These are phyloP conservation scores for Babesia divergens DNA, from an alignment of 169 alveolate genomes.

Conservation along the genomic window DNA sequence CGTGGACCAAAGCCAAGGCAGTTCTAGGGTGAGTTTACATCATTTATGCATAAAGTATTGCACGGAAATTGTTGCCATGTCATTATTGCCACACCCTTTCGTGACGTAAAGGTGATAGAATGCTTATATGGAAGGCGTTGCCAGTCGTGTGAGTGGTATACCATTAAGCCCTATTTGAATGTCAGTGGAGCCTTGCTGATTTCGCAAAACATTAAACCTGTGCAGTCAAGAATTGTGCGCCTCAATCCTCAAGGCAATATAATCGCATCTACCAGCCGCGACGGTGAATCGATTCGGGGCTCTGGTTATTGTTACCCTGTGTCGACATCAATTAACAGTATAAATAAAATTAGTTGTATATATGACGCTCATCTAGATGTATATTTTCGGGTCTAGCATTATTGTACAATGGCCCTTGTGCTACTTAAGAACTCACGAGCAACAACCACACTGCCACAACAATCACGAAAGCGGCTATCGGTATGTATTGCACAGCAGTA, in stretches of 20 bases:
- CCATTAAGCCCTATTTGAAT: no score
- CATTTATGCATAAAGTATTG: no score
- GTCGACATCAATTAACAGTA: neutral
- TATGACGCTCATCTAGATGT: neutral
- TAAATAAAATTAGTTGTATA: neutral
- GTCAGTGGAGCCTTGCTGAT: no score
- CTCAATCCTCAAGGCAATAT: constrained; percentile 22
- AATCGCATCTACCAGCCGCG: constrained; percentile 35
- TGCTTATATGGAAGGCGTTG: no score
- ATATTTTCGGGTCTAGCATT: neutral
- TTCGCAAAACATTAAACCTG: neutral
- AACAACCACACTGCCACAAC: neutral
- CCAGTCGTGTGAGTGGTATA: no score
- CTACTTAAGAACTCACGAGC: neutral
- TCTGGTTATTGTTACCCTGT: constrained; percentile 20
- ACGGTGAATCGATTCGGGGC: constrained; percentile 24
- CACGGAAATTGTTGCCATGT: no score
- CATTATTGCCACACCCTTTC: no score
- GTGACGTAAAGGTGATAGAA: no score
- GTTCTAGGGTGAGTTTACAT: constrained; percentile 53
- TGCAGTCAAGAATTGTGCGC: constrained; percentile 34
- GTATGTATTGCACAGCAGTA: neutral
- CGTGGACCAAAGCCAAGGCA: constrained; percentile 64
- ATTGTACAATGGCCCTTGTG: neutral
- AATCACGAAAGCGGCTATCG: neutral